Conservation (phyloP, 345 rosid genomes). For the Camelina hispida region DNA sequence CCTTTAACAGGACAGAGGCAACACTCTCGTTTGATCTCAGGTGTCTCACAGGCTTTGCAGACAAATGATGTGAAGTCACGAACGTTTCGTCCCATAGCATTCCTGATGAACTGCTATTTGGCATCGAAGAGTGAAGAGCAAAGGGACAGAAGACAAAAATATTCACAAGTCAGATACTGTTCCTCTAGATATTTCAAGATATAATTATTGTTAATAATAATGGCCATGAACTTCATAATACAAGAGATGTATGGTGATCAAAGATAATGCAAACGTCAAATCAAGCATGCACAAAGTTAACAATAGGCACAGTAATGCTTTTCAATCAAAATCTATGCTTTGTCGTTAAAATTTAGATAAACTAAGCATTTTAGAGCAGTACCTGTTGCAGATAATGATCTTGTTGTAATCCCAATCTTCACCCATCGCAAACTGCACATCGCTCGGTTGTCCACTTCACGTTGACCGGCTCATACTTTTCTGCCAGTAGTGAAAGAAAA, state of each 20-base stretch:
- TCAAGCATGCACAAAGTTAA: constrained; percentile 17
- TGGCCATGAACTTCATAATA: constrained; percentile 9
- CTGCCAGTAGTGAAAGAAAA: constrained; percentile 48
- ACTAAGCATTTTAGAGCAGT: constrained; percentile 26
- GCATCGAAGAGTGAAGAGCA: constrained; percentile 54
- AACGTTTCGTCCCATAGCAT: constrained; percentile 94
- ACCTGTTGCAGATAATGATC: constrained; percentile 98
- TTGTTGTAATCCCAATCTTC: constrained; percentile 86
- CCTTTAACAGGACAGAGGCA: constrained; percentile 99
- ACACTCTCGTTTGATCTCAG: constrained; percentile 84
- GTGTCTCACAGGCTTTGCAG: constrained; percentile 98
- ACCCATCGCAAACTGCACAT: constrained; percentile 75
- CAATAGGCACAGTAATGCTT: background rate
- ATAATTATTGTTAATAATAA: background rate
- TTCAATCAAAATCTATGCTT: constrained; percentile 7
- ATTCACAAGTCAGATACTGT: constrained; percentile 4
- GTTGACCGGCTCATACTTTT: constrained; percentile 74
- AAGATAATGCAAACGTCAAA: background rate
- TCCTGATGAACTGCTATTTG: constrained; percentile 99
- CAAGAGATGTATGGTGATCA: constrained; percentile 1
- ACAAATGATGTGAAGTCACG: constrained; percentile 98
- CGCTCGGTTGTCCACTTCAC: constrained; percentile 98
- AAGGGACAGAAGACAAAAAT: background rate
- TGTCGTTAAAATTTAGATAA: background rate
- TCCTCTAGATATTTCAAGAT: constrained; percentile 1